These are phyloP conservation scores for Typha latifolia DNA, from an alignment of 176 grass and related monocot species.

Conservation along the genomic window DNA sequence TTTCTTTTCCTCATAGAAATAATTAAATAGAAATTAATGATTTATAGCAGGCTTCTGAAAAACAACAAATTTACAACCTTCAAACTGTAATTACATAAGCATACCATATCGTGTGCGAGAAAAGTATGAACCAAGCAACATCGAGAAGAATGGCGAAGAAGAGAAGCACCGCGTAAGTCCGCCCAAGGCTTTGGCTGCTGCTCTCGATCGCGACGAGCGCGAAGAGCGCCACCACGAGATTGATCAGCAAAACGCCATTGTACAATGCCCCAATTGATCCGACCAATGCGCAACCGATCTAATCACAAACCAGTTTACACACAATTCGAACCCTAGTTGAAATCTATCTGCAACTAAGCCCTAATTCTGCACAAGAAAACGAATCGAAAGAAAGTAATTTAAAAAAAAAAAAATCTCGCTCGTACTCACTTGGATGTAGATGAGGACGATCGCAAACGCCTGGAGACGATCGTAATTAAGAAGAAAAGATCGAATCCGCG, in stretches of 20 bases:
- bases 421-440: not conserved
- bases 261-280: constrained; percentile 20
- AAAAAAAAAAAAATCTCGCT: not conserved
- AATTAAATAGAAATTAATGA: too few species aligned
- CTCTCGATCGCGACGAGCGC: constrained; percentile 18
- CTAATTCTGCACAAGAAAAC: too few species aligned
- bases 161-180: constrained; percentile 16
- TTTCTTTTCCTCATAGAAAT: too few species aligned
- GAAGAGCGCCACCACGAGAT: constrained; percentile 15
- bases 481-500: not conserved
- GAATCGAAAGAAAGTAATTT: too few species aligned
- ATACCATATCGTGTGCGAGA: constrained; percentile 18
- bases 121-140: constrained; percentile 20
- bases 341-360: too few species aligned
- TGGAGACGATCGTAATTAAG: not conserved
- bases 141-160: constrained; percentile 12
- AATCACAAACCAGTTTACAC: not conserved
- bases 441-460: not conserved
- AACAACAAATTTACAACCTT: not conserved
- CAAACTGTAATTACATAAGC: not conserved
- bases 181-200: constrained; percentile 14
- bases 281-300: constrained; percentile 16
- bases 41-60: not conserved
- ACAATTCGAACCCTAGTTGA: too few species aligned
- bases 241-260: constrained; percentile 19